Conservation (phyloP, 345 rosid genomes). For the Lumnitzera littorea region DNA sequence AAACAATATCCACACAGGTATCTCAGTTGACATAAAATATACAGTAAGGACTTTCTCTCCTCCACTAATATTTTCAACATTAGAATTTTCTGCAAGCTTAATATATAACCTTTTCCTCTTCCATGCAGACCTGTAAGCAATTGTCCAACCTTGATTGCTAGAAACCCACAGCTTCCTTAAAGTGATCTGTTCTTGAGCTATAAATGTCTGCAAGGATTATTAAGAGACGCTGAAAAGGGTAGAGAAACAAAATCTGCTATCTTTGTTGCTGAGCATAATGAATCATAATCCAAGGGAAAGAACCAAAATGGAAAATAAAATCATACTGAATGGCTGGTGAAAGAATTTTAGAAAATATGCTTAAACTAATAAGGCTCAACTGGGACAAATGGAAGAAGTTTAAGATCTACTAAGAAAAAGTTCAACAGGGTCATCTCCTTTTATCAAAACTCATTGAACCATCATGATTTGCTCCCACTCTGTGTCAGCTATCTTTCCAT, state of each 20-base stretch:
- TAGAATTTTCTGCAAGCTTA: slow-evolving; percentile 37
- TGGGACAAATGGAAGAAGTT: too few species aligned
- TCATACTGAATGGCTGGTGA: too few species aligned
- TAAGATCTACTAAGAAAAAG: too few species aligned
- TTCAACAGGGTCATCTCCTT: too few species aligned
- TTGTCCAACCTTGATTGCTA: slow-evolving; percentile 52
- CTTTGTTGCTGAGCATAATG: too few species aligned
- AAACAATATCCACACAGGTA: slow-evolving; percentile 79
- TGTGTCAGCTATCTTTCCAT: too few species aligned
- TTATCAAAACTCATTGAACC: too few species aligned
- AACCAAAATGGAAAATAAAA: too few species aligned
- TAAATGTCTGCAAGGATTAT: slow-evolving; percentile 45
- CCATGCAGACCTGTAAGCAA: slow-evolving; percentile 53
- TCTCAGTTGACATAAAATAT: slow-evolving; percentile 59
- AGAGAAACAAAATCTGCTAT: background rate
- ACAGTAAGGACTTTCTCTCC: slow-evolving; percentile 63
- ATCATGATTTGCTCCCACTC: too few species aligned
- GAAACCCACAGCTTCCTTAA: slow-evolving; percentile 76
- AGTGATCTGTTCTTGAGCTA: slow-evolving; percentile 86
- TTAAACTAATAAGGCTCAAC: too few species aligned
- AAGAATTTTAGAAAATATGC: too few species aligned
- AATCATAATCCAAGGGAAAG: too few species aligned
- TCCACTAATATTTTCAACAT: slow-evolving; percentile 39
- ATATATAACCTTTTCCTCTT: slow-evolving; percentile 62
- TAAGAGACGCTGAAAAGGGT: slow-evolving; percentile 10